Base-by-base conservation (phyloP, 1,284 basidiomycete genomes). In the Ceratobasidium sp. region DNA sequence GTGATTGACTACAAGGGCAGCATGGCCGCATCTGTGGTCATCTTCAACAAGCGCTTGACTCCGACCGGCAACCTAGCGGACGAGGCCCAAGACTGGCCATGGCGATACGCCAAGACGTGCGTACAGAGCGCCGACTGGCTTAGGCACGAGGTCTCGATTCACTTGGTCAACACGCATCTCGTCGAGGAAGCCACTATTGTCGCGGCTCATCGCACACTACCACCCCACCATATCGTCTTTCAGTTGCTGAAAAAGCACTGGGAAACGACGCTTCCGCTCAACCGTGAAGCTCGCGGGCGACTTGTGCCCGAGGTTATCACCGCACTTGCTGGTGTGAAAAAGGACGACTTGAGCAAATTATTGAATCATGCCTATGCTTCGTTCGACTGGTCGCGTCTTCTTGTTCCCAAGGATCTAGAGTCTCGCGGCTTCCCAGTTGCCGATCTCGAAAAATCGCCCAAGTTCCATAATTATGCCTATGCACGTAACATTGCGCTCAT, bases 381-480 rank as follows among this genome's bases (percentile, higher is more conserved):
- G 21, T 73, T 73, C 28, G 39, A 73, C 43, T 73, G 70, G 70
- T 23, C 32, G 2, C 43, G 28, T 12, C 52, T 59, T 28, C 71
- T 50, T n/a, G 57, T 73, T 26, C 72, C 72, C 1, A 60, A 61
- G 1, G 50, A 73, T 32, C 46, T 73, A 9, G 69, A 72, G 39
- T 5, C 2, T 23, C 32, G 70, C 26, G 72, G 72, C 4, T 73
- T 73, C 32, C 72, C 72, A 2, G 16, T 72, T 10, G 70, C 9
- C 16, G 70, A 72, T 30, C 48, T 72, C 10, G 14, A 48, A 21
- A 39, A n/a, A n/a, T n/a, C 34, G 3, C 26, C 50, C 1, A 73
- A 73, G 39, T 73, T 73, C 57, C 72, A 71, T 57, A 73, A 73
- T 39, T 73, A 73, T 45, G 55, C 67, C 21, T 73, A 73, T 39